Base-by-base conservation (phyloP, 768 basidiomycete species). In the Strobilomyces dryophilus region DNA sequence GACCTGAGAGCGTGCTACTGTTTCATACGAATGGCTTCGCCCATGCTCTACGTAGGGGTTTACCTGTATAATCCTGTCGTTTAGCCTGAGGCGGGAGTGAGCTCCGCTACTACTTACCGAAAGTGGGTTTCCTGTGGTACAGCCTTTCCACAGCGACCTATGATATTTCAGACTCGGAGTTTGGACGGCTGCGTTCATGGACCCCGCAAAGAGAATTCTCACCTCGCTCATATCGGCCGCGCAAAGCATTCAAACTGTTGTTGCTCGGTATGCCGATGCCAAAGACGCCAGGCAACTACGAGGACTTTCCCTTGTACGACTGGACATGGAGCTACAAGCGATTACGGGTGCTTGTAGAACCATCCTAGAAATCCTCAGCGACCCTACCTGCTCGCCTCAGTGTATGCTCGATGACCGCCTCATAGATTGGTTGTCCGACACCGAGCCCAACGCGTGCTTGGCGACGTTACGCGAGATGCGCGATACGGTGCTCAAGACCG, bases 41-140 rank as follows among this genome's bases (percentile, higher is more conserved):
- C 34, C 44, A 12, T 17, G 15, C 15, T 12, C 24, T 41, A 26
- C 27, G 39, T 32, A 51, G 45, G 18, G 15, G 42, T 24, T 18
- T 36, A 50, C 36, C 20, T 24, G 35, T 55, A 54, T 37, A 44
- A 51, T 9, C 49, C 44, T 54, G 31, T 46, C 29, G 29, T 29
- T 7, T 29, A 4, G 8, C 8, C 27, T 27, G 3, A 24, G 24
- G 24, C 24, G 24, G 24, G 4, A 24, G 24, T 24, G 4, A 24
- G 24, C 24, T 24, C 24, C 2, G 24, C 24, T 24, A 24, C 24
- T 24, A 24, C n/a, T n/a, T n/a, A n/a, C 24, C 24, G 24, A 24
- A 24, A 24, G 24, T 24, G 24, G 24, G 24, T 24, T 24, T 24
- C 24, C 24, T 24, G 24, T 24, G 24, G 24, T 24, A 24, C 24